Conservation (phyloP, 1,284 basidiomycete genomes). For the Leccinum solheimii region DNA sequence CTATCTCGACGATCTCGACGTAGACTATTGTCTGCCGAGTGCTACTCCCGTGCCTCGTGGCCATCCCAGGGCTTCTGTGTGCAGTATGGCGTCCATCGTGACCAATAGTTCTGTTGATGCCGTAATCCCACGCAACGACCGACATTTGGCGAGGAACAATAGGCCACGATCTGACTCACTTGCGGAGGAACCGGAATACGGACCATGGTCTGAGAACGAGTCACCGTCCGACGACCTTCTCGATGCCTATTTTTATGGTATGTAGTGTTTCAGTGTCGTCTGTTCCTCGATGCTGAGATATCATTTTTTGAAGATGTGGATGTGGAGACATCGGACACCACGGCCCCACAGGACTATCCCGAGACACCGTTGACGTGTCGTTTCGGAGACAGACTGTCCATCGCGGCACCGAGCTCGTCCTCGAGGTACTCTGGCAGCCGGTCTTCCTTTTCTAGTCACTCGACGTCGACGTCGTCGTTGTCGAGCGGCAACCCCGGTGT, state of each 20-base stretch:
- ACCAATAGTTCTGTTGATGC: slow-evolving; percentile 58
- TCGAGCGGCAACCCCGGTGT: slow-evolving; percentile 30
- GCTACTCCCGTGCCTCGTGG: slow-evolving; percentile 35
- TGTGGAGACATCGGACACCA: slow-evolving; percentile 32
- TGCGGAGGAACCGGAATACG: slow-evolving; percentile 36
- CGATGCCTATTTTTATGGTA: slow-evolving; percentile 51
- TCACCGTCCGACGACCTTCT: slow-evolving; percentile 41
- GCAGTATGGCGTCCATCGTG: slow-evolving; percentile 60
- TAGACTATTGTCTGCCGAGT: slow-evolving; percentile 43
- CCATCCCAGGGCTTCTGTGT: slow-evolving; percentile 46
- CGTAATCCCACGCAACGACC: slow-evolving; percentile 43
- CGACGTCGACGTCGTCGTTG: slow-evolving; percentile 17
- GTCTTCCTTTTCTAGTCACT: slow-evolving; percentile 32
- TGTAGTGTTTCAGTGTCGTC: slow-evolving; percentile 9
- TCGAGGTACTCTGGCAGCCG: slow-evolving; percentile 20
- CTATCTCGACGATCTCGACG: slow-evolving; percentile 42
- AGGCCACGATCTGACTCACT: slow-evolving; percentile 18
- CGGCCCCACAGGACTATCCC: slow-evolving; percentile 11
- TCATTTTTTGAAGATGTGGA: neutral
- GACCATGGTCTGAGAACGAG: slow-evolving; percentile 20
- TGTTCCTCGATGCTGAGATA: neutral
- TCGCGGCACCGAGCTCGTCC: slow-evolving; percentile 12
- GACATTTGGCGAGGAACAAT: slow-evolving; percentile 8
- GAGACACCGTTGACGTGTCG: slow-evolving; percentile 24
- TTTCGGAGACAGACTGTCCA: slow-evolving; percentile 12